Evolutionary conservation across 2,329 filamentous ascomycete species (phyloP).

Genomic region (Colletotrichum abscissum): DNA sequence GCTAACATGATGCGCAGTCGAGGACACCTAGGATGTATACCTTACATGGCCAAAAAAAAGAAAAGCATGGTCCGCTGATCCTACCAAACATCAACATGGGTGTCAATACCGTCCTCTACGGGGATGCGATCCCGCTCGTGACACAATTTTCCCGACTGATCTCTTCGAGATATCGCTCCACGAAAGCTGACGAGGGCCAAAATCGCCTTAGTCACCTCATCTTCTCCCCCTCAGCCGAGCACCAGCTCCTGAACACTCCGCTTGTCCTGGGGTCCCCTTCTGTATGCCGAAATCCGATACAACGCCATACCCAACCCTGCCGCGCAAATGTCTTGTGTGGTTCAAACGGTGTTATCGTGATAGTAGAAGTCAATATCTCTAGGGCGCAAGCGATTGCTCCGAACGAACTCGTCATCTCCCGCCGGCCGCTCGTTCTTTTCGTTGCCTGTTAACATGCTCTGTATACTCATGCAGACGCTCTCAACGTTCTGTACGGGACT

Average conservation of each 20-base stretch:
- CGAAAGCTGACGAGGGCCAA: slow-evolving; percentile 8
- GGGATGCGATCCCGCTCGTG: slow-evolving; percentile 1
- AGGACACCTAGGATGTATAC: neutral
- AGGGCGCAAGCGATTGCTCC: slow-evolving; percentile 80
- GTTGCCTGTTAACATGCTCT: slow-evolving; percentile 98
- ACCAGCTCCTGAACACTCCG: slow-evolving; percentile 15
- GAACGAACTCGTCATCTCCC: slow-evolving; percentile 90
- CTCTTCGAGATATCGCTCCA: slow-evolving; percentile 5
- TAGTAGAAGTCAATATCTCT: slow-evolving; percentile 94
- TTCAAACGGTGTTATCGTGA: slow-evolving; percentile 81
- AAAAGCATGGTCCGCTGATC: neutral
- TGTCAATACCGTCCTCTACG: neutral
- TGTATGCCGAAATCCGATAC: slow-evolving; percentile 21
- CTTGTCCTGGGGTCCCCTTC: slow-evolving; percentile 10
- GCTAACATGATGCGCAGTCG: neutral
- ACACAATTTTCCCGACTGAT: slow-evolving; percentile 7
- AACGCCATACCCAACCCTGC: slow-evolving; percentile 25
- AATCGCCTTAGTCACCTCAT: slow-evolving; percentile 17
- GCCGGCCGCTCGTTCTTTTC: slow-evolving; percentile 89
- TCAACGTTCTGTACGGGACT: slow-evolving; percentile 97
- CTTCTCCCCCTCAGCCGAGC: slow-evolving; percentile 1
- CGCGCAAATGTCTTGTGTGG: neutral
- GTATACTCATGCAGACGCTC: slow-evolving; percentile 95
- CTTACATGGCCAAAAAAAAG: neutral
- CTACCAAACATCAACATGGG: neutral